phyloP scores from a whole-genome alignment of 805 yeast genomes.

The Peterozyma xylosa region DNA sequence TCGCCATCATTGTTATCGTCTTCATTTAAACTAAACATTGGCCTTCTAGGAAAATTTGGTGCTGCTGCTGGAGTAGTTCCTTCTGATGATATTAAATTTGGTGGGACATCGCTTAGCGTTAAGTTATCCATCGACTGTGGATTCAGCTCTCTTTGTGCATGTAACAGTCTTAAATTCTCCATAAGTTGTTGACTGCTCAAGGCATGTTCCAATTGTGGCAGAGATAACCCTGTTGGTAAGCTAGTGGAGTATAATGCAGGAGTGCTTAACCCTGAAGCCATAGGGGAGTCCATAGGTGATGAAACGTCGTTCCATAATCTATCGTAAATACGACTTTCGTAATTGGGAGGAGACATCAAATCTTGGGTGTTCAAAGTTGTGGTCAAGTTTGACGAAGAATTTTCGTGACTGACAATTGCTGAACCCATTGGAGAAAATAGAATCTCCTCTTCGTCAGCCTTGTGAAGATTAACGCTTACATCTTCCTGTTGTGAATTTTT shows the following conservation, averaged over 20 bases:
- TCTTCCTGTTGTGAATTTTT: constrained; percentile 7
- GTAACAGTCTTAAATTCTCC: constrained; percentile 44
- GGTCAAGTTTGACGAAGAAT: constrained; percentile 10
- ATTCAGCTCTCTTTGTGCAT: constrained; percentile 39
- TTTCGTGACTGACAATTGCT: constrained; percentile 17
- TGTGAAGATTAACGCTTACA: constrained; percentile 11
- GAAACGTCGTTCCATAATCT: constrained; percentile 61
- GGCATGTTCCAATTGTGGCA: constrained; percentile 3
- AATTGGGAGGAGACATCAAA: constrained; percentile 77
- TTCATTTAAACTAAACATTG: constrained; percentile 20
- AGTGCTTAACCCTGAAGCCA: constrained; percentile 32
- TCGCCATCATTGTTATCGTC: constrained; percentile 7
- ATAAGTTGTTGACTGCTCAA: constrained; percentile 27
- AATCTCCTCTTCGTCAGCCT: constrained; percentile 26
- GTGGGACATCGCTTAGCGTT: constrained; percentile 1
- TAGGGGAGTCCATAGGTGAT: constrained; percentile 40
- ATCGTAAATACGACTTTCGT: constrained; percentile 77
- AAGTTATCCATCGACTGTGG: constrained; percentile 14
- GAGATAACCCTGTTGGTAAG: constrained; percentile 3
- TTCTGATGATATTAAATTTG: constrained; percentile 8
- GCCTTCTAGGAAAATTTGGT: constrained; percentile 12
- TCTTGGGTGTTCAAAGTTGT: constrained; percentile 28
- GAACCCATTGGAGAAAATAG: constrained; percentile 28
- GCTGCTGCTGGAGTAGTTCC: constrained; percentile 9
- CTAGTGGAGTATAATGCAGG: constrained; percentile 13